phyloP scores from a whole-genome alignment of 2,329 filamentous ascomycete species.

The Arthrobotrys iridis region DNA sequence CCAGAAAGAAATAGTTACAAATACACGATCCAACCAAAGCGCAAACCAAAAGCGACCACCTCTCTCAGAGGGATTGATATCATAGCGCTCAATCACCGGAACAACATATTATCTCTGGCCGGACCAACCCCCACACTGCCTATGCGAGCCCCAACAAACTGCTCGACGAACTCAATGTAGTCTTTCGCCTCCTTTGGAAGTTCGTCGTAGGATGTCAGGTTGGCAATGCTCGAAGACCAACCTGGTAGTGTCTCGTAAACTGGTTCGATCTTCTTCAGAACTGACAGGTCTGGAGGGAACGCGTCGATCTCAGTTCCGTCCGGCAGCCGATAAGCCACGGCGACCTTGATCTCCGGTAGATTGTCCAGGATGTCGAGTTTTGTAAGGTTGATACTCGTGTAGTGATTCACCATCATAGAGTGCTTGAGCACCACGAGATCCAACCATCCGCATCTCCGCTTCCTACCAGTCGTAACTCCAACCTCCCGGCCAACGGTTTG shows the following conservation, averaged over 20 bases:
- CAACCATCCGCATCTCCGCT: slow-evolving; percentile 61
- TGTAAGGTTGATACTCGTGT: slow-evolving; percentile 71
- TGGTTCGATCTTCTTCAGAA: slow-evolving; percentile 71
- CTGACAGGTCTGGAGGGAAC: slow-evolving; percentile 72
- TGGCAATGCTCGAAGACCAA: slow-evolving; percentile 73
- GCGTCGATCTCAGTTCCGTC: slow-evolving; percentile 67
- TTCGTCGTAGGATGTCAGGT: slow-evolving; percentile 70
- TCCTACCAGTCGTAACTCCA: slow-evolving; percentile 62
- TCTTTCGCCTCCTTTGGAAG: slow-evolving; percentile 72
- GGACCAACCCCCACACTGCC: slow-evolving; percentile 75
- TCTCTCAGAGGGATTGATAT: neutral
- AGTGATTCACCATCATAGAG: slow-evolving; percentile 72
- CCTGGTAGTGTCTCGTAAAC: slow-evolving; percentile 75
- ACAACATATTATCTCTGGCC: slow-evolving; percentile 67
- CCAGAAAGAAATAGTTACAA: slow-evolving; percentile 23
- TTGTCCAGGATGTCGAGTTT: slow-evolving; percentile 77
- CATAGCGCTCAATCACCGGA: slow-evolving; percentile 15
- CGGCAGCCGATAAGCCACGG: slow-evolving; percentile 72
- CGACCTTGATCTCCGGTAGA: slow-evolving; percentile 78
- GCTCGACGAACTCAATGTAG: slow-evolving; percentile 75
- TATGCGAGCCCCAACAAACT: slow-evolving; percentile 71
- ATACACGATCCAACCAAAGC: slow-evolving; percentile 26
- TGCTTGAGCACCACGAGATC: slow-evolving; percentile 77
- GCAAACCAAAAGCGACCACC: slow-evolving; percentile 6
- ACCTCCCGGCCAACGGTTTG: slow-evolving; percentile 66